phyloP scores from a whole-genome alignment of 768 basidiomycete species.

The Mycena filopes region DNA sequence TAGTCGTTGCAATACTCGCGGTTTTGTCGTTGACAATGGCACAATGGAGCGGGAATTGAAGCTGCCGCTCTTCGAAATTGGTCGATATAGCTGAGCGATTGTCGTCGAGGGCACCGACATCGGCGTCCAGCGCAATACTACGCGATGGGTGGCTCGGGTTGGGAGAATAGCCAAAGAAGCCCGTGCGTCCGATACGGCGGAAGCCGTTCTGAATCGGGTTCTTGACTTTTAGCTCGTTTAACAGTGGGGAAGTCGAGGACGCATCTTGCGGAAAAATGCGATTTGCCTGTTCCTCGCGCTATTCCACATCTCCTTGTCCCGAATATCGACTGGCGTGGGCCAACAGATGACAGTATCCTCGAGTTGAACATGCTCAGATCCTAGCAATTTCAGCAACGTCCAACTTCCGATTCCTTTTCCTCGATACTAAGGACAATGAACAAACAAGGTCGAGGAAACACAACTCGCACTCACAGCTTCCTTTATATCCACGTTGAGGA shows the following conservation, averaged over 20 bases:
- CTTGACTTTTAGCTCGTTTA: not conserved
- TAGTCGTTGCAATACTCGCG: not conserved
- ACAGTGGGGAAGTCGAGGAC: not conserved
- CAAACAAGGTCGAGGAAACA: not conserved
- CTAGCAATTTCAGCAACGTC: slow-evolving; percentile 33
- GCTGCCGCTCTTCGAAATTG: not conserved
- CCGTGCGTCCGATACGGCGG: slow-evolving; percentile 40
- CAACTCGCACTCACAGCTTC: slow-evolving; percentile 31
- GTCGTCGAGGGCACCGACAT: slow-evolving; percentile 12
- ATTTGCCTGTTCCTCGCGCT: not conserved
- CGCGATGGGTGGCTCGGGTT: slow-evolving; percentile 38
- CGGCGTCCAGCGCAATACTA: slow-evolving; percentile 10
- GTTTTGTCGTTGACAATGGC: slow-evolving; percentile 19
- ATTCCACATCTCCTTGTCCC: slow-evolving; percentile 7
- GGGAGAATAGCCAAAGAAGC: slow-evolving; percentile 38
- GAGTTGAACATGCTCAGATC: slow-evolving; percentile 31
- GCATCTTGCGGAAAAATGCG: slow-evolving; percentile 26
- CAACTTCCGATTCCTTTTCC: slow-evolving; percentile 36
- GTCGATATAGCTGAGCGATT: not conserved
- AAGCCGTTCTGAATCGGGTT: slow-evolving; percentile 35
- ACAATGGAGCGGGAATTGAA: slow-evolving; percentile 22
- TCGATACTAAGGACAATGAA: slow-evolving; percentile 24
- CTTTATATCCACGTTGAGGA: slow-evolving; percentile 39
- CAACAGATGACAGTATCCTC: slow-evolving; percentile 37
- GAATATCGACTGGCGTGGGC: slow-evolving; percentile 51